Percentiles rank a stretch among this genome's conserved stretches.
Conservation (phyloP, 2,329 filamentous ascomycete species). For the Macrophomina tecta region DNA sequence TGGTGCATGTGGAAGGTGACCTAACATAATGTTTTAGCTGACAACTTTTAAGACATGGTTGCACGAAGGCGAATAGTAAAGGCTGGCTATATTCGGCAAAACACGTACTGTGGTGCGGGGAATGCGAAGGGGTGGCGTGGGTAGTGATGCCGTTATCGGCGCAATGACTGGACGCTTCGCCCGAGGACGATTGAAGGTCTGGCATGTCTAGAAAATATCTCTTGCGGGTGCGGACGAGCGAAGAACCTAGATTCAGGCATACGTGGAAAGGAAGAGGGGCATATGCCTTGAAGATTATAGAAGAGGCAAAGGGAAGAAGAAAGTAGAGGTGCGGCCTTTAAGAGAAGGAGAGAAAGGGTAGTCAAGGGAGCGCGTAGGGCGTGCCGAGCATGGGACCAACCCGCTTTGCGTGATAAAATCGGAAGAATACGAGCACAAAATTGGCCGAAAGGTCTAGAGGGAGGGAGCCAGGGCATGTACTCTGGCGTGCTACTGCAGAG, state of each 20-base stretch:
- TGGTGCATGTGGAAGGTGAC: background rate
- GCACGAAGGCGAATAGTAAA: background rate
- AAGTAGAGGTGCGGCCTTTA: background rate
- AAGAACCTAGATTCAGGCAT: background rate
- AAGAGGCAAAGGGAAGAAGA: no score
- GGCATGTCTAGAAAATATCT: background rate
- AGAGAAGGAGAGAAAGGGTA: background rate
- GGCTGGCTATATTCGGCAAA: background rate
- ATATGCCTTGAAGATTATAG: background rate
- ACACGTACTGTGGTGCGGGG: constrained; percentile 15
- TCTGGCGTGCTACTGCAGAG: background rate
- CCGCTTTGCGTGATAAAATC: constrained; percentile 1
- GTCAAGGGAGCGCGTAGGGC: background rate
- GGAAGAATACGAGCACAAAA: no score
- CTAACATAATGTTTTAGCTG: background rate
- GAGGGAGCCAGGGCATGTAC: background rate
- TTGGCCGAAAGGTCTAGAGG: background rate
- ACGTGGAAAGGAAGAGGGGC: background rate
- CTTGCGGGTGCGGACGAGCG: background rate
- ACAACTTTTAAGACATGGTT: background rate
- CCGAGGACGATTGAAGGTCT: background rate
- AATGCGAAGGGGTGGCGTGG: background rate
- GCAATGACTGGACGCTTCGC: background rate
- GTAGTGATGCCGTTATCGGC: constrained; percentile 13
- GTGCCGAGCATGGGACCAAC: constrained; percentile 1